These are phyloP conservation scores for Aspergillus biplanus DNA, from an alignment of 495 filamentous ascomycete genomes.

Conservation along the genomic window DNA sequence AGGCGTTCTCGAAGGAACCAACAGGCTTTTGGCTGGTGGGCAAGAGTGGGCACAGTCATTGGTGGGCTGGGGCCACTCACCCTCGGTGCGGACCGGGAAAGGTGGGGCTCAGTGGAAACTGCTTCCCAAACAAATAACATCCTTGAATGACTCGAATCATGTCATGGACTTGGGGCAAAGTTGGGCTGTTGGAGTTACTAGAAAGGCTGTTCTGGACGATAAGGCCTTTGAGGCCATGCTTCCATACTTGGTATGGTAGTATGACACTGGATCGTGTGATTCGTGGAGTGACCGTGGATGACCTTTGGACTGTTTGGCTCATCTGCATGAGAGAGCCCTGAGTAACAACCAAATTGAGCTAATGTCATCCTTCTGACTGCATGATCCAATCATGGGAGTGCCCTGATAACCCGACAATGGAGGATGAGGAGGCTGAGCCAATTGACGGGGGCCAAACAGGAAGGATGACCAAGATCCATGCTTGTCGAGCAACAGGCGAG, in stretches of 20 bases:
- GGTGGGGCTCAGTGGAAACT: slow-evolving; percentile 8
- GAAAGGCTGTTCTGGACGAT: not conserved
- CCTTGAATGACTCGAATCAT: not conserved
- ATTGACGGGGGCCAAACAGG: not conserved
- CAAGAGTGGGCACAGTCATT: not conserved
- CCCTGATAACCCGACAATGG: not conserved
- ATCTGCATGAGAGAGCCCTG: not conserved
- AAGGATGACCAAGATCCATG: not conserved
- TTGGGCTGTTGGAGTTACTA: not conserved
- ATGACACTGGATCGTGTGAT: not conserved
- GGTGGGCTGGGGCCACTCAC: slow-evolving; percentile 16
- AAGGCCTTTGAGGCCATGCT: not conserved
- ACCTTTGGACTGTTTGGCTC: not conserved
- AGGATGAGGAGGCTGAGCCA: not conserved
- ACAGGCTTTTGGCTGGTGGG: slow-evolving; percentile 5
- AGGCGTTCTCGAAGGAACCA: not conserved
- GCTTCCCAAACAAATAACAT: not conserved
- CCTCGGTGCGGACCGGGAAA: slow-evolving; percentile 27
- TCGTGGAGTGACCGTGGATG: not conserved
- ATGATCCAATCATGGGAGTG: slow-evolving; percentile 3
- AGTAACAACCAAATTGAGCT: not conserved
- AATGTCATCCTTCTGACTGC: not conserved
- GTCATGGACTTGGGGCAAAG: not conserved
- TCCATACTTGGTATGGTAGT: not conserved
- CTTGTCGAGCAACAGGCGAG: not conserved